A percentile compares a stretch with the other conserved stretches of the same genome.
Evolutionary conservation across 169 alveolate genomes (phyloP).

Genomic region (Amoebophrya sp.): DNA sequence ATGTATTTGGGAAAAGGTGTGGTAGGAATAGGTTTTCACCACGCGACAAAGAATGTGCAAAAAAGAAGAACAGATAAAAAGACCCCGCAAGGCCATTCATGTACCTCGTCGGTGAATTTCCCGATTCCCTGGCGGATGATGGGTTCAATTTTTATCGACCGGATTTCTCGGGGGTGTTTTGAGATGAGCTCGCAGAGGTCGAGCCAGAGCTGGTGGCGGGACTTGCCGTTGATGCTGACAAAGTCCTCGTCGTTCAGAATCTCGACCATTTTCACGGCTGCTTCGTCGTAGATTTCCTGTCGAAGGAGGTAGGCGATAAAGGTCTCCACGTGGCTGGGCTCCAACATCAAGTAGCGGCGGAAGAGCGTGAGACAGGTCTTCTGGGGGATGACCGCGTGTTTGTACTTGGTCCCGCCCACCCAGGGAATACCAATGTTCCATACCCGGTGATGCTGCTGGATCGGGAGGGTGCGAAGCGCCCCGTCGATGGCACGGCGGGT

Average conservation of each 20-base stretch:
- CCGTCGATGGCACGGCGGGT: neutral
- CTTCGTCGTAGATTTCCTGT: constrained; percentile 54
- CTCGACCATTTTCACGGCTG: constrained; percentile 60
- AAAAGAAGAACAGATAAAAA: no score
- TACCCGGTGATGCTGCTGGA: neutral
- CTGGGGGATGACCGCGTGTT: no score
- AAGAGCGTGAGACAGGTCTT: neutral
- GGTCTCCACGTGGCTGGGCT: constrained; percentile 45
- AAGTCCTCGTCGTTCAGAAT: constrained; percentile 64
- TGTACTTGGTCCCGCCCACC: neutral
- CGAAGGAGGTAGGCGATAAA: constrained; percentile 51
- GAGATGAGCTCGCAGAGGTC: constrained; percentile 72
- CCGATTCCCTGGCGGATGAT: constrained; percentile 65
- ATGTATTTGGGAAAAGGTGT: neutral
- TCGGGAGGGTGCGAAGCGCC: neutral
- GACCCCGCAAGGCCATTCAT: no score
- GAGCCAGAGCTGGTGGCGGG: constrained; percentile 67
- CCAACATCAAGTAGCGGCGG: constrained; percentile 46
- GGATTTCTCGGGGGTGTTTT: constrained; percentile 57
- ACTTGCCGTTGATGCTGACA: constrained; percentile 55
- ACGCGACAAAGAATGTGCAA: no score
- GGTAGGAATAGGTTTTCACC: no score
- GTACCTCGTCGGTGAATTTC: constrained; percentile 70
- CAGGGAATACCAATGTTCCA: neutral
- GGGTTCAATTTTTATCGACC: constrained; percentile 51